A percentile compares a stretch with the other conserved stretches of the same genome.
These are phyloP conservation scores for Catharanthus roseus DNA, from an alignment of 257 asterid species.

Conservation along the genomic window DNA sequence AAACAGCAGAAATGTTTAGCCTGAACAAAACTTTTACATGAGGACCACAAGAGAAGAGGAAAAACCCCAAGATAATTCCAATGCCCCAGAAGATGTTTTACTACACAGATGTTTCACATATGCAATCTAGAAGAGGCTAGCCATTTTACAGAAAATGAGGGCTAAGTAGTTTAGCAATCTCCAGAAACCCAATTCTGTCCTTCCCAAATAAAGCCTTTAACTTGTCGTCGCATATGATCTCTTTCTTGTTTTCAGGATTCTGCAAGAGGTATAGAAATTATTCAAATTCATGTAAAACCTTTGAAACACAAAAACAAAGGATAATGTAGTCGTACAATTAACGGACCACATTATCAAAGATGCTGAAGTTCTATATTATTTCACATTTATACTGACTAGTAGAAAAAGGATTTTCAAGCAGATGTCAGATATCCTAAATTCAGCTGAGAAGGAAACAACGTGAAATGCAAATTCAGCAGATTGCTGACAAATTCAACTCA, in stretches of 20 bases:
- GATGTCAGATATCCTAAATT: neutral
- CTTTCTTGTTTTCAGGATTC: slow-evolving; percentile 58
- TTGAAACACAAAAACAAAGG: neutral
- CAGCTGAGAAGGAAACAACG: neutral
- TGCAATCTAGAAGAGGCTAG: slow-evolving; percentile 17
- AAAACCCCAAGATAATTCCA: neutral
- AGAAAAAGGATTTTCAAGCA: neutral
- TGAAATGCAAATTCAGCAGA: neutral
- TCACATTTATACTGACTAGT: neutral
- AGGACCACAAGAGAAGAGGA: neutral
- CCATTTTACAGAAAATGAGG: slow-evolving; percentile 44
- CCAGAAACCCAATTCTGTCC: slow-evolving; percentile 50
- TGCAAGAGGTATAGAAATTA: slow-evolving; percentile 19
- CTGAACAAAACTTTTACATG: slow-evolving; percentile 4
- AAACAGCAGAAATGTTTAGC: neutral
- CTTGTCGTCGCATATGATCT: slow-evolving; percentile 54
- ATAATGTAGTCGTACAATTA: neutral
- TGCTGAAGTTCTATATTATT: neutral
- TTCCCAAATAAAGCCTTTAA: slow-evolving; percentile 55
- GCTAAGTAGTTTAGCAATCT: slow-evolving; percentile 43
- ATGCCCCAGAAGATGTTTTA: neutral
- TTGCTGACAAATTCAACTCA: neutral
- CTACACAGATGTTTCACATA: neutral
- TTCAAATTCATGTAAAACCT: neutral
- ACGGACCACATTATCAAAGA: neutral